Evolutionary conservation across 192 early-diverging fungal genomes (phyloP).

Genomic region (Pilobolus umbonatus): DNA sequence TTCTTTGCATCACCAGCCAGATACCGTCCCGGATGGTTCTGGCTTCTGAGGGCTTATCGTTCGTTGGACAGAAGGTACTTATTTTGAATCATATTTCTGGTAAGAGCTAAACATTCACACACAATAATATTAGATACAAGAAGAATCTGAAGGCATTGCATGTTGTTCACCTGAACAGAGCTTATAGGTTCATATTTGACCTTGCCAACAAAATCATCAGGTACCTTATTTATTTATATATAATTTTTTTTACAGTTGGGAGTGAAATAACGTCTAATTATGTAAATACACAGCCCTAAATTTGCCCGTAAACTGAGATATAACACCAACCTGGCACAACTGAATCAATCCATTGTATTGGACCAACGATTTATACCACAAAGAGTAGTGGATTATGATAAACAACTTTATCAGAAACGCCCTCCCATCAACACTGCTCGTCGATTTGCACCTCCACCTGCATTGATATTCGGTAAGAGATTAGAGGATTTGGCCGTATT

Average conservation of each 20-base stretch:
- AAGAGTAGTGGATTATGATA: constrained; percentile 54
- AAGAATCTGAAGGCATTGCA: constrained; percentile 93
- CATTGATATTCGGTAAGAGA: constrained; percentile 64
- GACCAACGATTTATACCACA: constrained; percentile 75
- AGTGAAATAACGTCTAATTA: background rate
- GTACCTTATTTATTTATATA: constrained; percentile 34
- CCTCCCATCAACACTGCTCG: background rate
- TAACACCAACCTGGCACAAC: constrained; percentile 63
- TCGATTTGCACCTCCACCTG: background rate
- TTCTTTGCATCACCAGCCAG: constrained; percentile 75
- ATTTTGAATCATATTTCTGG: constrained; percentile 6
- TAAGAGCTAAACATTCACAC: background rate
- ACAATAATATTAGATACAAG: constrained; percentile 53
- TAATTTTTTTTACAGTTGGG: too few species aligned
- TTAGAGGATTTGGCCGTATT: constrained; percentile 51
- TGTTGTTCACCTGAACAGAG: constrained; percentile 87
- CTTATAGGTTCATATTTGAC: constrained; percentile 79
- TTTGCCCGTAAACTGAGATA: constrained; percentile 84
- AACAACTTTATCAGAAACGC: background rate
- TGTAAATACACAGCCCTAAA: constrained; percentile 64
- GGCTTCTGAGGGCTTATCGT: constrained; percentile 84
- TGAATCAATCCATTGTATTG: constrained; percentile 63
- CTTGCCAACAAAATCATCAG: constrained; percentile 83
- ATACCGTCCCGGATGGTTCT: constrained; percentile 77
- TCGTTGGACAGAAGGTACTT: constrained; percentile 68